Evolutionary conservation across 129 eudicot species (phyloP), one percentile per base, ranked within the genome.

Genomic region (Flaveria linearis): DNA sequence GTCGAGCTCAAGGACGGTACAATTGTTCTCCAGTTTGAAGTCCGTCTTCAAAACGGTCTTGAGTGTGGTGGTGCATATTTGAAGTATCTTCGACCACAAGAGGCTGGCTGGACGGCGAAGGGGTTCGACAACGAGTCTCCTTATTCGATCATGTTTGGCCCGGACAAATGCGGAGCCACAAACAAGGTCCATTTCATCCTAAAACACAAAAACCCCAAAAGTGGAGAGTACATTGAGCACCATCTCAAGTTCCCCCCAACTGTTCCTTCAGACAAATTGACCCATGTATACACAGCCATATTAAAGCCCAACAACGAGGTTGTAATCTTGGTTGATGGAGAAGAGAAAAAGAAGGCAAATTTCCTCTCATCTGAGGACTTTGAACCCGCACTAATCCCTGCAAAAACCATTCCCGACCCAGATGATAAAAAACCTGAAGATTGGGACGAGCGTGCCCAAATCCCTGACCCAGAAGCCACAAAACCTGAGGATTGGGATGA

Each of bases 401-500:
- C 84, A 9, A 79, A 94, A 81, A 90, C 97, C 14, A 93, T 93
- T 47, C 93, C 98, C 8, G 98, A 93, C 79, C 98, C 98, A 45
- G 98, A 90, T 74, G 98, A 93, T 61, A 93, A 82, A 81, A 93
- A 93, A 46, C 98, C 98, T 12, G 93, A 84, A 83, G 98, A 93
- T 52, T 93, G 98, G 98, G 97, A 91, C 69, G 98, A 94, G 78
- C 84, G 98, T 36, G 88, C 92, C 1, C 79, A 91, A 76, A 94
- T 94, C 72, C 92, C 98, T 0, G 98, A 94, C 83, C 93, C 89
- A 12, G 91, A 85, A 22, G 98, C 98, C 0, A 82, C 52, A 11
- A 94, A 91, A 69, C 98, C 98, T 2, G 96, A 88, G 42, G 97
- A 94, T 33, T 94, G 98, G 98, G 97, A 94, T 60, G 97, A 94